Percentiles rank a stretch among this genome's conserved stretches.
phyloP scores from a whole-genome alignment of 306 rosid genomes.

The Cotoneaster glaucophyllus region DNA sequence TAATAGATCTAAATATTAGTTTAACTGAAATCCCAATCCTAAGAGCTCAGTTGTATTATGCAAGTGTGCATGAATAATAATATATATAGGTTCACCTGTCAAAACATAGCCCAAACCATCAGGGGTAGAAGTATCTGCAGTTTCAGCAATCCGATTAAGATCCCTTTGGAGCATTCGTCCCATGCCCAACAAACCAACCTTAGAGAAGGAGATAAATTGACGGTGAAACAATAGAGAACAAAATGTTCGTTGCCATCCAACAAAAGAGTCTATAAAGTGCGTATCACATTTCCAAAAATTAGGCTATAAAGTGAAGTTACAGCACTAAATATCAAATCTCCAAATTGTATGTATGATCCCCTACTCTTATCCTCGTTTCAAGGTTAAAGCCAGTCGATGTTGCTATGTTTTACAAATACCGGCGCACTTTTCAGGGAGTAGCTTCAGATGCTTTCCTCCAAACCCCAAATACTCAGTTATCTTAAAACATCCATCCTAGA shows the following conservation, averaged over 20 bases:
- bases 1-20: background rate
- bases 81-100: slow-evolving; percentile 53
- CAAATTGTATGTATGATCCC: background rate
- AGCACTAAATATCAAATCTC: background rate
- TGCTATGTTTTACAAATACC: background rate
- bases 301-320: background rate
- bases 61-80: background rate
- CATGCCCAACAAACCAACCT: slow-evolving; percentile 96
- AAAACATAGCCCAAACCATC: slow-evolving; percentile 75
- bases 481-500: background rate
- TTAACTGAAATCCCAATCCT: background rate
- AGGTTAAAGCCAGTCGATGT: no score
- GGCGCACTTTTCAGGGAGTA: no score
- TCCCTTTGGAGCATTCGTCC: slow-evolving; percentile 79
- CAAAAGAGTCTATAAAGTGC: slow-evolving; percentile 3
- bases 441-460: background rate
- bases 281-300: background rate
- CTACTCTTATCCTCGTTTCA: background rate
- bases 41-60: background rate
- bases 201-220: background rate
- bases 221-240: slow-evolving; percentile 9
- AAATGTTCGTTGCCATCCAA: slow-evolving; percentile 2
- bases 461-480: background rate
- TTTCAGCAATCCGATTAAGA: slow-evolving; percentile 83
- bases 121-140: slow-evolving; percentile 82